Conservation (phyloP, 345 rosid species). For the Lumnitzera racemosa region DNA sequence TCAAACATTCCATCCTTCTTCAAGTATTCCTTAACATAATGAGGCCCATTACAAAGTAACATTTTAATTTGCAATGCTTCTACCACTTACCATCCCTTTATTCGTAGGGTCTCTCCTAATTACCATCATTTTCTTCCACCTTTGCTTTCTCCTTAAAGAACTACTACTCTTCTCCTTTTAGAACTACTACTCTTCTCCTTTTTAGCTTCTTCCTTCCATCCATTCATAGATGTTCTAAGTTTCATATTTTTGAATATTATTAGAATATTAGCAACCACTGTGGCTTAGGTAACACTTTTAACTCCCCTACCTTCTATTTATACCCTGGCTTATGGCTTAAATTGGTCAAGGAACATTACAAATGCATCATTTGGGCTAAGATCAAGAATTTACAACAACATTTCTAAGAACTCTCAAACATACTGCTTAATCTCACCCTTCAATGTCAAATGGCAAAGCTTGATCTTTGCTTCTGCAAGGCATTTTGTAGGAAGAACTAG, state of each 20-base stretch:
- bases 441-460: not conserved
- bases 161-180: not conserved
- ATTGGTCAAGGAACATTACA: not conserved
- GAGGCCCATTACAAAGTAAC: not conserved
- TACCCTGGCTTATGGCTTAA: not conserved
- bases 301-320: not conserved
- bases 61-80: too few relatives aligned
- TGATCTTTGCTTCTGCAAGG: not conserved
- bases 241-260: not conserved
- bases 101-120: not conserved
- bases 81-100: not conserved
- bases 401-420: conserved; percentile 1
- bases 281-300: not conserved
- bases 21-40: not conserved
- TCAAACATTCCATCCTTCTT: not conserved
- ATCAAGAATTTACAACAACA: not conserved
- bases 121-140: not conserved
- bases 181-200: not conserved
- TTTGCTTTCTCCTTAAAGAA: not conserved
- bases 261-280: not conserved
- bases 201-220: too few relatives aligned
- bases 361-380: not conserved
- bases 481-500: conserved; percentile 1
- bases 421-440: not conserved
- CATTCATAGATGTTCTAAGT: not conserved